These are phyloP conservation scores for Andrographis paniculata DNA, from an alignment of 305 asterid genomes.

Conservation along the genomic window DNA sequence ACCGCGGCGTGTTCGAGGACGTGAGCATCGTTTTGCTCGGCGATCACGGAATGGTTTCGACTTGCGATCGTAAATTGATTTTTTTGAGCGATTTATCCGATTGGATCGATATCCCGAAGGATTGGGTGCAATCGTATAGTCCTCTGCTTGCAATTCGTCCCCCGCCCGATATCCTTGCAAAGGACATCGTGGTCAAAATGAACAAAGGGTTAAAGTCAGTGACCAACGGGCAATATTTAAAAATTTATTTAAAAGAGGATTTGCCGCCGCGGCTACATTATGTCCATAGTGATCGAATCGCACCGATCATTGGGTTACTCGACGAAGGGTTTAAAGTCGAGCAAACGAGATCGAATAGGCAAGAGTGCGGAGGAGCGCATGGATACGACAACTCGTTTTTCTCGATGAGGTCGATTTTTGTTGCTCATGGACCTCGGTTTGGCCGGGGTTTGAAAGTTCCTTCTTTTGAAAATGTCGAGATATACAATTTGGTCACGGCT, in stretches of 20 bases:
- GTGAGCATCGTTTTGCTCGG: slow-evolving; percentile 62
- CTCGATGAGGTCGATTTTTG: slow-evolving; percentile 72
- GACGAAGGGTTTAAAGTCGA: slow-evolving; percentile 76
- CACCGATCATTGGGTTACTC: slow-evolving; percentile 56
- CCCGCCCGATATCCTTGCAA: slow-evolving; percentile 24
- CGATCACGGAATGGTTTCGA: slow-evolving; percentile 88
- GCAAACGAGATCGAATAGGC: slow-evolving; percentile 37
- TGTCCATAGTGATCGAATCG: slow-evolving; percentile 48
- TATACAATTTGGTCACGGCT: slow-evolving; percentile 51
- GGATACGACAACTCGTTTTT: slow-evolving; percentile 68
- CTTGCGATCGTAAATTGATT: slow-evolving; percentile 60
- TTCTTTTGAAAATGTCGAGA: slow-evolving; percentile 74
- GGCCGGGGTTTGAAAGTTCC: slow-evolving; percentile 55
- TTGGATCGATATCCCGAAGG: slow-evolving; percentile 48
- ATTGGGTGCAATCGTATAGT: slow-evolving; percentile 55
- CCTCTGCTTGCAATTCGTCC: slow-evolving; percentile 73
- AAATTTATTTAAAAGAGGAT: slow-evolving; percentile 66
- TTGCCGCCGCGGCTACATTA: slow-evolving; percentile 67
- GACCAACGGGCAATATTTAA: slow-evolving; percentile 51
- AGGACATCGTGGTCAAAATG: slow-evolving; percentile 50
- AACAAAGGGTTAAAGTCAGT: slow-evolving; percentile 48
- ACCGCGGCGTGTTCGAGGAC: slow-evolving; percentile 60
- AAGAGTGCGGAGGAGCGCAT: slow-evolving; percentile 79
- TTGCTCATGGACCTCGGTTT: slow-evolving; percentile 70
- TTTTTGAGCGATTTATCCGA: slow-evolving; percentile 50